These are phyloP conservation scores for Ochromonas danica DNA, from an alignment of 108 stramenopile species.

Conservation along the genomic window DNA sequence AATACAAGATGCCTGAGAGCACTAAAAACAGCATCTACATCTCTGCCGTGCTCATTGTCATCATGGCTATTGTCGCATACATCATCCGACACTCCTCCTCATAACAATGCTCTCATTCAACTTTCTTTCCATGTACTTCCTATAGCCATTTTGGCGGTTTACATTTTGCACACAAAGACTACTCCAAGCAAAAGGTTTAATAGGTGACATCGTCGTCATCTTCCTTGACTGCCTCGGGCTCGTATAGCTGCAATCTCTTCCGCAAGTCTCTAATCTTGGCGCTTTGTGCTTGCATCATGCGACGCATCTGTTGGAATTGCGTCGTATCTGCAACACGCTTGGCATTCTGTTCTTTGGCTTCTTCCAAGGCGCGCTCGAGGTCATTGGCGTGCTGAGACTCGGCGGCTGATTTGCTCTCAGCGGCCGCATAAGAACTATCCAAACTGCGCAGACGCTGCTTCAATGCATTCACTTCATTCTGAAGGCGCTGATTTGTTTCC, in stretches of 20 bases:
- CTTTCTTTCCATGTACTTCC: too few species aligned
- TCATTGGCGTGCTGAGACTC: background rate
- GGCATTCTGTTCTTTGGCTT: constrained; percentile 10
- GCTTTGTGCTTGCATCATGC: constrained; percentile 29
- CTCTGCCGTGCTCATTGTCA: too few species aligned
- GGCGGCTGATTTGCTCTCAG: constrained; percentile 22
- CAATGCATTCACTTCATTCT: background rate
- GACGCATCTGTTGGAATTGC: constrained; percentile 33
- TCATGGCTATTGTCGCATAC: too few species aligned
- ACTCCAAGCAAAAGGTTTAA: too few species aligned
- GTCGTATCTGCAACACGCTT: constrained; percentile 36
- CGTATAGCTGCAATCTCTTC: constrained; percentile 3
- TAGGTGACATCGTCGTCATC: constrained; percentile 27
- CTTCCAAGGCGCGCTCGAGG: constrained; percentile 12
- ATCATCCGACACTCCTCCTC: too few species aligned
- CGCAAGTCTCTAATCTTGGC: constrained; percentile 34
- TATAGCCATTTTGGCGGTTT: too few species aligned
- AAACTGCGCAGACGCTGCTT: background rate
- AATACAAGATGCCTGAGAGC: too few species aligned
- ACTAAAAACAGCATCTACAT: too few species aligned
- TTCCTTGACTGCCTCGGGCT: constrained; percentile 19
- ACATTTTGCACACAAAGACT: too few species aligned
- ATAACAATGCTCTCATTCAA: too few species aligned
- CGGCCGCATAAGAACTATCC: background rate
- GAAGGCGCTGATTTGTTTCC: constrained; percentile 19